Evolutionary conservation across 2,329 filamentous ascomycete genomes (phyloP), one percentile per base, ranked within the genome.

Genomic region (Berkeleyomyces rouxiae): DNA sequence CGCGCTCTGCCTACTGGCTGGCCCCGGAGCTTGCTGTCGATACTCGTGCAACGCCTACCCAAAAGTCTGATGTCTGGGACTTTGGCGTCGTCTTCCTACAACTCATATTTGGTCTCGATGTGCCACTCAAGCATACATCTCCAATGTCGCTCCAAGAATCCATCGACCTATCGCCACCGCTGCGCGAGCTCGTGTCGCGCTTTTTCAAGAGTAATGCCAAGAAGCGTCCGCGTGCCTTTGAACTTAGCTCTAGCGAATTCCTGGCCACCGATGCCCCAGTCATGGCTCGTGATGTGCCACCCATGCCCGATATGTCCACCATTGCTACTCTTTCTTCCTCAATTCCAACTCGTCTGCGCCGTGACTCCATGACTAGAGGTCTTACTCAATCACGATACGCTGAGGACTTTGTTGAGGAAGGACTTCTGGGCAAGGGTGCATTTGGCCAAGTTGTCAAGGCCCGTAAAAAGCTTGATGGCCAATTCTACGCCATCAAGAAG

Each of bases 371-470:
- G 67, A 78, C 74, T 60, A 77, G 78, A 13, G 74, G 76, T 11
- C 67, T 68, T 37, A 59, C 66, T 16, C 64, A 65, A 40, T 95
- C 90, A 1, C 83, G 92, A 65, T 99, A 96, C 70, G 82, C 81
- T 9, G 87, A 87, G 69, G 93, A 97, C 68, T 99, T 95, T 73
- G 85, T 91, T 16, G 91, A 97, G 73, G 85, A 93, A 70, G 90
- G 89, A 11, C 83, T 88, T 3, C 78, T 99, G 10, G 93, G 93
- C 2, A 95, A 92, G 71, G 93, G 93, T 51, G 93, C 92, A 0
- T 99, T 96, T 73, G 93, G 93, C 4, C 90, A 96, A 73, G 93
- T 99, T 31, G 90, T 97, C 62, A 95, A 96, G 72, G 92, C 92
- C 2, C 83, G 92, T 40, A 95, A 96, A 72, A 96, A 93, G 74